Percentiles rank a stretch among this genome's conserved stretches.
phyloP scores from a whole-genome alignment of 2,329 filamentous ascomycete genomes.

The Akanthomyces muscarius region DNA sequence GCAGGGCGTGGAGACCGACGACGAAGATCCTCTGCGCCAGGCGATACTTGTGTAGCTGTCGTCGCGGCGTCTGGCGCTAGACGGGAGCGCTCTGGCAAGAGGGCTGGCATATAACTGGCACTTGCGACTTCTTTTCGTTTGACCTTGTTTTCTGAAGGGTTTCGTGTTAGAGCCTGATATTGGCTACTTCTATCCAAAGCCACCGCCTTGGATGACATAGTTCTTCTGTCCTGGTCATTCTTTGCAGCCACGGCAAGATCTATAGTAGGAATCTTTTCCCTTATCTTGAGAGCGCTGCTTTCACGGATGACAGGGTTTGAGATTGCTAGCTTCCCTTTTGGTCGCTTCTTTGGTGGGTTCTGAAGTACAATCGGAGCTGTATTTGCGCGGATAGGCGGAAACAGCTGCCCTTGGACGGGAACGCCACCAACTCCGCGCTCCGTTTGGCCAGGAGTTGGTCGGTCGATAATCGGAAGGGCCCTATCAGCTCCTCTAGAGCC shows the following conservation, averaged over 20 bases:
- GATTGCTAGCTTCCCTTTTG: constrained; percentile 42
- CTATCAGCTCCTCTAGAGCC: constrained; percentile 1
- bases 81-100: background rate
- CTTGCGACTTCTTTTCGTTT: constrained; percentile 36
- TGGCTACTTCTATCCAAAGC: background rate
- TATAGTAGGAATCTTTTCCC: constrained; percentile 45
- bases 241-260: constrained; percentile 46
- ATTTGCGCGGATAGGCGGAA: constrained; percentile 37
- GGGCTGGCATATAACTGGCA: background rate
- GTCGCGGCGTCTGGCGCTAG: constrained; percentile 31
- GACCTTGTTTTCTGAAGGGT: constrained; percentile 15
- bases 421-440: constrained; percentile 35
- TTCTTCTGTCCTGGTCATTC: constrained; percentile 40
- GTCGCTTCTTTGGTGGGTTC: constrained; percentile 24
- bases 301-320: constrained; percentile 45
- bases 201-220: background rate
- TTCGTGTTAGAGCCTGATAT: background rate
- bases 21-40: constrained; percentile 46
- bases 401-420: constrained; percentile 38
- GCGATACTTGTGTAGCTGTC: constrained; percentile 48
- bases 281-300: constrained; percentile 34
- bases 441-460: constrained; percentile 34
- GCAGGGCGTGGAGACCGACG: constrained; percentile 47
- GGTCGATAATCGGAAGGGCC: constrained; percentile 36
- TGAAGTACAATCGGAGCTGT: constrained; percentile 22